Conservation (phyloP, 768 basidiomycete species). For the Steccherinum ochraceum region DNA sequence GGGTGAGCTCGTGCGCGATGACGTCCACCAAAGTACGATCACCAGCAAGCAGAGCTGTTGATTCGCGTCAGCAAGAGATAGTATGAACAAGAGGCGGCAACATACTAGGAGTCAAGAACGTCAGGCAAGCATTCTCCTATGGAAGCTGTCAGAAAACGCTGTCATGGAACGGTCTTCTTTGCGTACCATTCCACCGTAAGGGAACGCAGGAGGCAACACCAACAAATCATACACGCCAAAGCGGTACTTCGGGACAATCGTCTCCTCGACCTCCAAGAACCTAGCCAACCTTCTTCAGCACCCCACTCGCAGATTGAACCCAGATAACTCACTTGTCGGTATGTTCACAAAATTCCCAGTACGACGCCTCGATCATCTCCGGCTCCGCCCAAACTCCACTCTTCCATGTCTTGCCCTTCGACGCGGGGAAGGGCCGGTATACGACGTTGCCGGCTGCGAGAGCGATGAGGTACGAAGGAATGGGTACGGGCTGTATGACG, state of each 20-base stretch:
- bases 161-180: background rate
- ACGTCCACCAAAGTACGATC: conserved; percentile 86
- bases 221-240: conserved; percentile 90
- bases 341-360: conserved; percentile 87
- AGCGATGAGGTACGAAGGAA: conserved; percentile 90
- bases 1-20: conserved; percentile 79
- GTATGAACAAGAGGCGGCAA: background rate
- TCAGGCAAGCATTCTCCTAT: conserved; percentile 85
- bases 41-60: conserved; percentile 71
- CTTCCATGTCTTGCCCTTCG: conserved; percentile 65
- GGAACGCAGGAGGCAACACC: conserved; percentile 87
- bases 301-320: no score
- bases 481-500: conserved; percentile 59
- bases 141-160: background rate
- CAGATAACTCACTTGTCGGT: conserved; percentile 55
- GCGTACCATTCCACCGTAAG: conserved; percentile 83
- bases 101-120: conserved; percentile 84
- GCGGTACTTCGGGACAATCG: conserved; percentile 64
- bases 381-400: conserved; percentile 93
- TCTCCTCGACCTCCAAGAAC: conserved; percentile 73
- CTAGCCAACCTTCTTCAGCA: conserved; percentile 37
- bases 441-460: conserved; percentile 81
- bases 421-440: conserved; percentile 58
- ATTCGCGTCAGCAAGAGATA: background rate
- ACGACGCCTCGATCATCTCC: conserved; percentile 65